Evolutionary conservation across 129 eudicot genomes (phyloP).

Genomic region (Apium graveolens): DNA sequence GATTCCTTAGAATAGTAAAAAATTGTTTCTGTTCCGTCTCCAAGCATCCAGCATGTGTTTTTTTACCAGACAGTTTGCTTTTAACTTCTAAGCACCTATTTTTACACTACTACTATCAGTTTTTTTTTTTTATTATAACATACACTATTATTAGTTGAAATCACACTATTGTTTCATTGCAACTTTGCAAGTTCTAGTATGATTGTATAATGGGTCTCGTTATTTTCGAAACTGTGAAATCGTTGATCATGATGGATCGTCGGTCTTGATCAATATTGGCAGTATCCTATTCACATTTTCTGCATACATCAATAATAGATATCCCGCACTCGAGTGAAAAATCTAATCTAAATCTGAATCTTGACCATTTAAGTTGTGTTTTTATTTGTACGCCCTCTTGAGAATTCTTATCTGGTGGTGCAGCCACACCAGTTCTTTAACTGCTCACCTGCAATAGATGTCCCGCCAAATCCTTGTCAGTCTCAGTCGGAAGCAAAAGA

Average conservation of each 20-base stretch:
- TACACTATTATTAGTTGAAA: neutral
- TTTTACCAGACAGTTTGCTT: too few species aligned
- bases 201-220: neutral
- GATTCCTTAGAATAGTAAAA: neutral
- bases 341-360: too few species aligned
- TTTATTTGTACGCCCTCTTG: too few species aligned
- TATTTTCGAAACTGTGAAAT: too few species aligned
- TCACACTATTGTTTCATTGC: neutral
- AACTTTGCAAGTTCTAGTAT: neutral
- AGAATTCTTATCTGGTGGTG: conserved; percentile 2
- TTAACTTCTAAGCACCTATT: neutral
- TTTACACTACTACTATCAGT: too few species aligned
- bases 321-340: neutral
- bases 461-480: conserved; percentile 73
- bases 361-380: too few species aligned
- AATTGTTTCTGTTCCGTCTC: neutral
- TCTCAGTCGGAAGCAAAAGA: conserved; percentile 58
- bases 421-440: conserved; percentile 96
- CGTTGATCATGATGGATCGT: neutral
- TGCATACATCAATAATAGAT: too few species aligned
- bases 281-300: neutral
- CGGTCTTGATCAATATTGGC: neutral
- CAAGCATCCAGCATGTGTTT: too few species aligned
- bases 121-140: too few species aligned
- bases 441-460: conserved; percentile 92